These are phyloP conservation scores for Calonectria crousiana DNA, from an alignment of 2,329 filamentous ascomycete species.

Conservation along the genomic window DNA sequence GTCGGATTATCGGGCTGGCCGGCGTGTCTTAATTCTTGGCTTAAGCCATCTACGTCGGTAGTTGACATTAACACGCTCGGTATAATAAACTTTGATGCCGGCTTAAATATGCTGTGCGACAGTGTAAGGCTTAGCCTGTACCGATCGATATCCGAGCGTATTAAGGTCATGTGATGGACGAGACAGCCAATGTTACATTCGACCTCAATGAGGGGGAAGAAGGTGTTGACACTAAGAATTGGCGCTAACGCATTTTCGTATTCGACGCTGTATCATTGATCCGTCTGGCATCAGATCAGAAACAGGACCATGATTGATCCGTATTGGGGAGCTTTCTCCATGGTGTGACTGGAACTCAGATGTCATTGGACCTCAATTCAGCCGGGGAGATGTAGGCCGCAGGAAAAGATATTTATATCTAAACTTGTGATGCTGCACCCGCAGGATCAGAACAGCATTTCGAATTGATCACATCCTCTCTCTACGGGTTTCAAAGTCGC, in stretches of 20 bases:
- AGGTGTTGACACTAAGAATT: not conserved
- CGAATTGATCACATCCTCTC: not conserved
- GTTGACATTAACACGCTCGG: not conserved
- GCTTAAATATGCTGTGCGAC: not conserved
- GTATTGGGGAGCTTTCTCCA: not conserved
- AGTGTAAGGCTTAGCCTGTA: not conserved
- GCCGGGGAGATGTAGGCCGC: not conserved
- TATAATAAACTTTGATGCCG: not conserved
- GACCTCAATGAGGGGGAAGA: not conserved
- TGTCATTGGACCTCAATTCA: not conserved
- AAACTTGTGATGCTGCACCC: not conserved
- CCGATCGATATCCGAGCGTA: not conserved
- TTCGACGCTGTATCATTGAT: slow-evolving; percentile 22
- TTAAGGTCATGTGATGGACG: not conserved
- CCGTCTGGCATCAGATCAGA: not conserved
- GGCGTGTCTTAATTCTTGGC: not conserved
- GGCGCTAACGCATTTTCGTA: slow-evolving; percentile 40
- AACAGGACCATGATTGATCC: not conserved
- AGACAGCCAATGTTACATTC: not conserved
- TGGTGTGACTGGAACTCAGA: not conserved
- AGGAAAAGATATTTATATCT: not conserved
- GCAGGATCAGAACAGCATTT: not conserved
- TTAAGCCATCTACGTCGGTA: not conserved
- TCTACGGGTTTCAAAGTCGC: not conserved
- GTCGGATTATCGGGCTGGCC: not conserved